Evolutionary conservation across 2,329 filamentous ascomycete species (phyloP).

Genomic region (Venturiaceae sp.): DNA sequence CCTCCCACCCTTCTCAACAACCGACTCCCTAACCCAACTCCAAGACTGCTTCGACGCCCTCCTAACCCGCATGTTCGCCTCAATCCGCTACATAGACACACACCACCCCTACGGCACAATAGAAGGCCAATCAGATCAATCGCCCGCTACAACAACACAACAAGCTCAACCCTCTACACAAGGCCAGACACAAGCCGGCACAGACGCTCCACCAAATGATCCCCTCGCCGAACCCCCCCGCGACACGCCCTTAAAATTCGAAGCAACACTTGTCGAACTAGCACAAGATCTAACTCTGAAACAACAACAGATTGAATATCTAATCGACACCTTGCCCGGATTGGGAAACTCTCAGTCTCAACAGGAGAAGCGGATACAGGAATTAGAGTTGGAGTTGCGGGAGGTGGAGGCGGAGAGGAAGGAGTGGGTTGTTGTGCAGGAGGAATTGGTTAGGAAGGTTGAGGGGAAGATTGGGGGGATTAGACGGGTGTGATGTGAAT

Average conservation of each 20-base stretch:
- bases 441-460: slow-evolving; percentile 31
- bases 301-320: slow-evolving; percentile 71
- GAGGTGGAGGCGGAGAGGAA: slow-evolving; percentile 30
- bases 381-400: slow-evolving; percentile 32
- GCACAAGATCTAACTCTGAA: slow-evolving; percentile 69
- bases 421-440: slow-evolving; percentile 30
- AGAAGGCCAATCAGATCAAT: slow-evolving; percentile 19
- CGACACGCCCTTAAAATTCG: slow-evolving; percentile 34
- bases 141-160: slow-evolving; percentile 7
- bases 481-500: background rate
- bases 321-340: slow-evolving; percentile 67
- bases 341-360: slow-evolving; percentile 69
- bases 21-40: slow-evolving; percentile 70
- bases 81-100: slow-evolving; percentile 33
- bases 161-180: slow-evolving; percentile 7
- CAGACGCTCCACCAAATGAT: slow-evolving; percentile 4
- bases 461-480: slow-evolving; percentile 34
- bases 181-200: slow-evolving; percentile 2
- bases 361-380: slow-evolving; percentile 52
- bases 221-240: background rate
- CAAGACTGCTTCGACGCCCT: slow-evolving; percentile 72
- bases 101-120: slow-evolving; percentile 25
- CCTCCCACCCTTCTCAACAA: slow-evolving; percentile 37
- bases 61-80: slow-evolving; percentile 37
- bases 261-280: slow-evolving; percentile 59